Evolutionary conservation across 192 early-diverging fungal genomes (phyloP), one percentile per base, ranked within the genome.

Genomic region (Pilobolus umbonatus): DNA sequence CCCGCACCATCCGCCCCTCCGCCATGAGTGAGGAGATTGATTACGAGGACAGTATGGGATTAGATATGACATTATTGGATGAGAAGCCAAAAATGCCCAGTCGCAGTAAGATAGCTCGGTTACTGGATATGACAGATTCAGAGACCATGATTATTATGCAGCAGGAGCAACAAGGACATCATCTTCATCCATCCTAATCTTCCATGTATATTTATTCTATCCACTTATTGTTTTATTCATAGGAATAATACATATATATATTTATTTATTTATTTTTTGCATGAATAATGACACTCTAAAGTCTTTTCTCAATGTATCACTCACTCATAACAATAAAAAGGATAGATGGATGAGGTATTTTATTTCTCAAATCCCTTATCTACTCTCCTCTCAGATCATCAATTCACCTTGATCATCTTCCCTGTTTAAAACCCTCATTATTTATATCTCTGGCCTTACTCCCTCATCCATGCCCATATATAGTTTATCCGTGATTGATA

Each of bases 21-120:
- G 4, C 32, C 14, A 40, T 30, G 5, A 49, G 42, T 35, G 58
- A 26, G 7, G 10, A 35, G 24, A 34, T 30, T 10, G 36, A 67
- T 49, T 67, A 67, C 26, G 46, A 39, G 5, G 52, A 67, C 31
- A 59, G 61, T 36, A 67, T 67, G 65, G 65, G 65, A 2, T 51
- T 67, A 7, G 59, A 67, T 47, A 44, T 55, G 36, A 14, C 51
- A 11, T 50, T 55, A 9, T 50, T 67, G 12, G 28, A 55, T 21
- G 43, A 50, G 2, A 22, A 54, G 4, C 28, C 28, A 26, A 54
- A 34, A 8, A 35, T 54, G 38, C 17, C 28, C 31, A 19, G 34
- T 11, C 28, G 31, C 7, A 54, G 52, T 36, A 54, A 54, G 38
- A 35, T 35, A 22, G 52, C 52, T 12, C 35, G 22, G 15, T 15